phyloP scores from a whole-genome alignment of 345 rosid species.

The Corchorus olitorius region DNA sequence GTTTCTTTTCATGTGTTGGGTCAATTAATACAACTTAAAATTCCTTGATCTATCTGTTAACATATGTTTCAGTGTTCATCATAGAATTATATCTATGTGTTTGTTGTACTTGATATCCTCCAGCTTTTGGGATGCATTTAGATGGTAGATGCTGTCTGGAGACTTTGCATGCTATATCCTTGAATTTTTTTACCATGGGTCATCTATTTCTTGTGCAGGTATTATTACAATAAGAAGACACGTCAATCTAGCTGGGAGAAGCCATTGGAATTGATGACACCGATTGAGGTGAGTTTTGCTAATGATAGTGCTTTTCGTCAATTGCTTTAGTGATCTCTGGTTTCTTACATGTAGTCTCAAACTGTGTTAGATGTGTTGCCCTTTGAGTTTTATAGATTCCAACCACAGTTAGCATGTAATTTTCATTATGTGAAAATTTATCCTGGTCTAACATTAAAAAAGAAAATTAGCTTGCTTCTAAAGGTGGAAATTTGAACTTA shows the following conservation, averaged over 20 bases:
- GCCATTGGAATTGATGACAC: constrained; percentile 91
- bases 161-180: not conserved
- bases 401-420: not conserved
- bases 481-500: constrained; percentile 9
- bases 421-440: constrained; percentile 6
- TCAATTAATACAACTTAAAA: constrained; percentile 8
- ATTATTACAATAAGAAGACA: constrained; percentile 84
- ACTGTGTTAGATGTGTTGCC: not conserved
- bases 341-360: not conserved
- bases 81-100: not conserved
- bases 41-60: not conserved
- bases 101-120: not conserved
- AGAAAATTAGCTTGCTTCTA: constrained; percentile 5
- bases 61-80: not conserved
- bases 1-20: not conserved
- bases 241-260: constrained; percentile 90
- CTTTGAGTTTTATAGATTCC: not conserved
- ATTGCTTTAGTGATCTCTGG: constrained; percentile 1
- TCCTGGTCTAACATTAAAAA: not conserved
- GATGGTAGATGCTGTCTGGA: not conserved
- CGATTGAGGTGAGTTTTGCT: constrained; percentile 69
- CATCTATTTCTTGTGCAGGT: constrained; percentile 46
- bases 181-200: constrained; percentile 6
- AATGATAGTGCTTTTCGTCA: not conserved
- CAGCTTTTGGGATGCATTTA: not conserved